Conservation (phyloP, 163 green algal species). For the Coccomyxa subellipsoidea region DNA sequence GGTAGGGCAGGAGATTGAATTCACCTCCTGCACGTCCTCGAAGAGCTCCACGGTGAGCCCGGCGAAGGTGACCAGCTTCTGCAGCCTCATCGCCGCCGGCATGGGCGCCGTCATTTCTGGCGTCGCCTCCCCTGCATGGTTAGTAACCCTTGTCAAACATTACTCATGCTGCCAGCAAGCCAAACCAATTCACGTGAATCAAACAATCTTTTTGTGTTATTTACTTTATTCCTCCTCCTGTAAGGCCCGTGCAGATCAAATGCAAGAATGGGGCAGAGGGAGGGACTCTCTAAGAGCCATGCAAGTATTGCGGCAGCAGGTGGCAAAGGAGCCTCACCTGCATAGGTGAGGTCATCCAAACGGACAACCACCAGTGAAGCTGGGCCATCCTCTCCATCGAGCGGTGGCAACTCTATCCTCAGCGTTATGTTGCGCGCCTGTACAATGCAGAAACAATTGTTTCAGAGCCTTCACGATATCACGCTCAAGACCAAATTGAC, state of each 20-base stretch:
- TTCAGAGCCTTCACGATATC: neutral
- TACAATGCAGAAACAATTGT: neutral
- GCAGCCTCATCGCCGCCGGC: neutral
- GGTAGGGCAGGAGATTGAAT: no score
- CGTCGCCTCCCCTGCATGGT: conserved; percentile 11
- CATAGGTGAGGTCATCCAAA: conserved; percentile 9
- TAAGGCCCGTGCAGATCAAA: neutral
- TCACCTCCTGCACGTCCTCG: conserved; percentile 17
- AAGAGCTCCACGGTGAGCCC: conserved; percentile 26
- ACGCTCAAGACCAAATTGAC: no score
- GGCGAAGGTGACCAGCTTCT: conserved; percentile 18
- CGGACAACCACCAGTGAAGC: conserved; percentile 14
- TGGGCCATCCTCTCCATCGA: neutral
- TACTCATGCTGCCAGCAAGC: no score
- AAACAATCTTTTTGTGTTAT: no score
- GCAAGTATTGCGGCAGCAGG: neutral
- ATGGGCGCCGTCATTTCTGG: conserved; percentile 6
- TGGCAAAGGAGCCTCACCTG: conserved; percentile 2
- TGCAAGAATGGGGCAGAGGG: neutral
- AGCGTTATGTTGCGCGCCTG: conserved; percentile 4
- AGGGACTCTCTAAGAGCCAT: no score
- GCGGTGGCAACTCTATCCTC: conserved; percentile 13
- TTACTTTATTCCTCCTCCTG: no score
- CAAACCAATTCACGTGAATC: no score
- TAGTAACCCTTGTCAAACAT: neutral